Conservation (phyloP, 805 yeast genomes). For the Phaffomyces opuntiae region DNA sequence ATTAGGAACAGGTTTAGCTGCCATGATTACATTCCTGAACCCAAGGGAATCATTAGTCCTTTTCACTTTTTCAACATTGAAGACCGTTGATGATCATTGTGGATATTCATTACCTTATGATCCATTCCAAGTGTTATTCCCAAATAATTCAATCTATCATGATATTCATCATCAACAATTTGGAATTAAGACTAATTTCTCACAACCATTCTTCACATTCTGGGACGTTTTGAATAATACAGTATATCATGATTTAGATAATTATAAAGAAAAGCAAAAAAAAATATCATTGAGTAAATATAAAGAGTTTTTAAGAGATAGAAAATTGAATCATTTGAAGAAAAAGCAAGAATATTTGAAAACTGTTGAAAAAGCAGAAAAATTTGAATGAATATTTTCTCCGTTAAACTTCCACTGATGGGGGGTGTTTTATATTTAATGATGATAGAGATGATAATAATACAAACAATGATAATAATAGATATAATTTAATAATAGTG, state of each 20-base stretch:
- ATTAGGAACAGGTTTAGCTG: conserved; percentile 83
- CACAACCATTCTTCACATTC: conserved; percentile 92
- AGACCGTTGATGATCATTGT: conserved; percentile 97
- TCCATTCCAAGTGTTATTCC: conserved; percentile 83
- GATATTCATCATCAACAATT: conserved; percentile 97
- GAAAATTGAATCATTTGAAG: conserved; percentile 26
- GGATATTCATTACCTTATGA: conserved; percentile 94
- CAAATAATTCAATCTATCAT: conserved; percentile 92
- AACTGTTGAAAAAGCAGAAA: neutral
- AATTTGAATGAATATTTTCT: no score
- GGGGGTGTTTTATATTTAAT: no score
- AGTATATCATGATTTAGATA: conserved; percentile 58
- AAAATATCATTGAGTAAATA: conserved; percentile 63
- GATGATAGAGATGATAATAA: neutral
- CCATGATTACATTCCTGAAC: conserved; percentile 51
- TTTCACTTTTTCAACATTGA: conserved; percentile 84
- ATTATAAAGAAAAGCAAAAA: conserved; percentile 58
- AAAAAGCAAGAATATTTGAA: conserved; percentile 16
- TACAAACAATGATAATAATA: neutral
- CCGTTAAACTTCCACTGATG: no score
- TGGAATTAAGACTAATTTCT: conserved; percentile 88
- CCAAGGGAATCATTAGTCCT: conserved; percentile 72
- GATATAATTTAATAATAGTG: neutral
- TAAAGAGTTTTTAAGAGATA: conserved; percentile 43
- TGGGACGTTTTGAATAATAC: conserved; percentile 82